These are phyloP conservation scores for Vaucheria bursata DNA, from an alignment of 352 stramenopile species.

Conservation along the genomic window DNA sequence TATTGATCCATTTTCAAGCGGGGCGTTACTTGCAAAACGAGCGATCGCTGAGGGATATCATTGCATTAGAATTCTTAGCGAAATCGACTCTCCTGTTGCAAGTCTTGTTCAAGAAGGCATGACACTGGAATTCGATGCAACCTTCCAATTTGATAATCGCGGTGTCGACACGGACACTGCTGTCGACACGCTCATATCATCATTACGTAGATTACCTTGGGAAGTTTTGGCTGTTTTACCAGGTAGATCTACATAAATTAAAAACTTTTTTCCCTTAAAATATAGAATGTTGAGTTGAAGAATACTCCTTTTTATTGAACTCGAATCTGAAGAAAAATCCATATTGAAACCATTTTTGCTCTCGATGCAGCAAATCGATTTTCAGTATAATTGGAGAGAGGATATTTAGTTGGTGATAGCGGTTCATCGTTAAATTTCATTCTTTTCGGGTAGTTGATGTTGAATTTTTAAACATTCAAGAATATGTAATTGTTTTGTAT, in stretches of 20 bases:
- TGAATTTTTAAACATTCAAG: no score
- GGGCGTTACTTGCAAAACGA: constrained; percentile 67
- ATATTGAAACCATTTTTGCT: no score
- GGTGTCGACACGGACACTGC: constrained; percentile 13
- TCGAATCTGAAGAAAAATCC: no score
- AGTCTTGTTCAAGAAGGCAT: constrained; percentile 44
- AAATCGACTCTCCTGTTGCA: constrained; percentile 41
- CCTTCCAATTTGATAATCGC: constrained; percentile 40
- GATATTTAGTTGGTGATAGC: no score
- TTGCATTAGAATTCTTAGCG: constrained; percentile 42
- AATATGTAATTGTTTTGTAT: no score
- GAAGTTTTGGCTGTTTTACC: constrained; percentile 30
- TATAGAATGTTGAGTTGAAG: no score
- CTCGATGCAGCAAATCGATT: no score
- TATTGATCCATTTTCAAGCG: constrained; percentile 86
- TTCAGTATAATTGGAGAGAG: no score
- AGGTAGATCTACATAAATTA: constrained; percentile 14
- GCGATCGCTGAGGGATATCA: constrained; percentile 24
- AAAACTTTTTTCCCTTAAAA: not conserved
- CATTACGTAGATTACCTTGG: constrained; percentile 17
- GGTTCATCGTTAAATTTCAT: no score
- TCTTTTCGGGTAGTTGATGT: no score
- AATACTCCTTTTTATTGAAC: no score
- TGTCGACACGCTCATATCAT: constrained; percentile 19
- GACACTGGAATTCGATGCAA: constrained; percentile 34